Percentiles rank a stretch among this genome's conserved stretches.
Conservation (phyloP, 2,329 filamentous ascomycete genomes). For the Colletotrichum trifolii region DNA sequence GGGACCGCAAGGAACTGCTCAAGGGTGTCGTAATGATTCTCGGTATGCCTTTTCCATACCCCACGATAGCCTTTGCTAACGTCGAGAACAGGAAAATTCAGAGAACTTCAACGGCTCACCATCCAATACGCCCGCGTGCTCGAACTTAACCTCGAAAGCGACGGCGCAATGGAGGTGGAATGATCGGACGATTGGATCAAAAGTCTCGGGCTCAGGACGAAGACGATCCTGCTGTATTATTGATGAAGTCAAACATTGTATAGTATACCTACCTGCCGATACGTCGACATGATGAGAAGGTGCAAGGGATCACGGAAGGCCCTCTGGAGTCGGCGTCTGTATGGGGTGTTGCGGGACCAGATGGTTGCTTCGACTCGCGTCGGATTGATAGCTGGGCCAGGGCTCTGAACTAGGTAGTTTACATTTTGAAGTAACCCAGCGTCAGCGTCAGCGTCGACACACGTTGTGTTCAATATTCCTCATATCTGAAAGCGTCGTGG, state of each 20-base stretch:
- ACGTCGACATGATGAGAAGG: conserved; percentile 16
- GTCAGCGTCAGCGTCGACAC: too few species aligned
- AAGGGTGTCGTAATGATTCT: conserved; percentile 93
- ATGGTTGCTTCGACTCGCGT: conserved; percentile 3
- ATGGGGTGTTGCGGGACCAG: background rate
- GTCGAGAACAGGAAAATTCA: conserved; percentile 79
- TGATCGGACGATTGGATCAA: background rate
- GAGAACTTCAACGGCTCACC: conserved; percentile 93
- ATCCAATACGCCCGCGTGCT: conserved; percentile 92
- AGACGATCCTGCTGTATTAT: conserved; percentile 13
- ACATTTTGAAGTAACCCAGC: too few species aligned
- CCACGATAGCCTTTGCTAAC: conserved; percentile 45
- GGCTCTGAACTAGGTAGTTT: too few species aligned
- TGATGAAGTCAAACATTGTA: conserved; percentile 25
- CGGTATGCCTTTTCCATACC: conserved; percentile 67
- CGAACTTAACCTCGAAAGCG: conserved; percentile 66
- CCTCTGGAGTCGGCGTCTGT: conserved; percentile 32
- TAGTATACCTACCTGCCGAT: conserved; percentile 29
- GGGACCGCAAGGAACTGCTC: conserved; percentile 87
- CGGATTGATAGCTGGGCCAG: too few species aligned
- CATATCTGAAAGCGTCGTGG: too few species aligned
- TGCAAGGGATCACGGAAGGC: conserved; percentile 2
- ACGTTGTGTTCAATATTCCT: too few species aligned
- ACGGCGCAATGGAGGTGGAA: conserved; percentile 54
- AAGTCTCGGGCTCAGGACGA: background rate